Percentiles rank a stretch among this genome's conserved stretches.
These are phyloP conservation scores for Papilionanthe hybrid DNA, from an alignment of 116 monocot genomes.

Conservation along the genomic window DNA sequence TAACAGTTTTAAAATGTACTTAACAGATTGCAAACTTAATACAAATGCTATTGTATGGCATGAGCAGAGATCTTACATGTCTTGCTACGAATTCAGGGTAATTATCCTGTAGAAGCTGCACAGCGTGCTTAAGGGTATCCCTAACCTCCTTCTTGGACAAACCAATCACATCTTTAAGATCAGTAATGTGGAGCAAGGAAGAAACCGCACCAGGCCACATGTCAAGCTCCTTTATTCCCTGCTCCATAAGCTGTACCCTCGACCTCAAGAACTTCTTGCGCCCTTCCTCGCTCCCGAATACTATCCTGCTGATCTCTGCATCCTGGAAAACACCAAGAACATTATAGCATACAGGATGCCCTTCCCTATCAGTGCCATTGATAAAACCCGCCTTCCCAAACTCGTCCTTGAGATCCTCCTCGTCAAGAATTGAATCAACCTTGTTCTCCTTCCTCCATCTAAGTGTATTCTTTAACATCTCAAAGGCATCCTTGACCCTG, in stretches of 20 bases:
- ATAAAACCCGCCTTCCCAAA: constrained; percentile 36
- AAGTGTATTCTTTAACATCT: constrained; percentile 55
- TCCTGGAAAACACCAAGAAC: constrained; percentile 45
- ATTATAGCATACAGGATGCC: constrained; percentile 68
- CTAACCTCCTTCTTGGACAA: constrained; percentile 43
- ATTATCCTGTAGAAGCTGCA: constrained; percentile 49
- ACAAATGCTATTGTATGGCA: too few species aligned
- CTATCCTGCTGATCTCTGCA: constrained; percentile 23
- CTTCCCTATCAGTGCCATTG: constrained; percentile 44
- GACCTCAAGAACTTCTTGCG: constrained; percentile 51
- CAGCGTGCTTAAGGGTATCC: constrained; percentile 13
- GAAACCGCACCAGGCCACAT: constrained; percentile 24
- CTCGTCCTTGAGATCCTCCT: constrained; percentile 36
- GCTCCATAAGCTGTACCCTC: constrained; percentile 69
- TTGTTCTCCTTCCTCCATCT: constrained; percentile 54
- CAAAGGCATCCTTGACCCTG: constrained; percentile 39
- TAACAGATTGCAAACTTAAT: too few species aligned
- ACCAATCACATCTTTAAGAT: constrained; percentile 40
- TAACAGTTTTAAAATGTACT: too few species aligned
- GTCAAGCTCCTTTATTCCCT: constrained; percentile 33
- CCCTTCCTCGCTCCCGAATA: constrained; percentile 51
- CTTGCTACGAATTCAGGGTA: constrained; percentile 62
- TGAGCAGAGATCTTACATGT: constrained; percentile 14
- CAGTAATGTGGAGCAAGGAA: constrained; percentile 49
- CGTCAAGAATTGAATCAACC: constrained; percentile 29